Evolutionary conservation across 2,329 filamentous ascomycete genomes (phyloP).

Genomic region (Hypoxylon sp.): DNA sequence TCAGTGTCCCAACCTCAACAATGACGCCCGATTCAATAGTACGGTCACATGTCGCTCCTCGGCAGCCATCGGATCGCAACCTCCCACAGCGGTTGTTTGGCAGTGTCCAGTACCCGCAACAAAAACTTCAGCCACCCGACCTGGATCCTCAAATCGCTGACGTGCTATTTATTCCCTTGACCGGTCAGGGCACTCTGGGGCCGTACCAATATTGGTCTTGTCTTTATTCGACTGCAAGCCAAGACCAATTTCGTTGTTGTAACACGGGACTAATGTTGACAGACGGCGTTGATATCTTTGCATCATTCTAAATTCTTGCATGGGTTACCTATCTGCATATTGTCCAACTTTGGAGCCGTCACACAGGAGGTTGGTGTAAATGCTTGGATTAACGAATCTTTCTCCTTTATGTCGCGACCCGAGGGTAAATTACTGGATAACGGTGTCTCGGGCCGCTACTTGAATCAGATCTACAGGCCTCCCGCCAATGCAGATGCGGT

Average conservation of each 20-base stretch:
- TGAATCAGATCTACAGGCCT: conserved; percentile 39
- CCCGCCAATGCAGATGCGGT: conserved; percentile 34
- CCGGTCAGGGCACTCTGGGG: conserved; percentile 14
- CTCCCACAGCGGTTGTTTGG: conserved; percentile 29
- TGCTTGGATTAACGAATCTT: conserved; percentile 30
- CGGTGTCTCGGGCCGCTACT: conserved; percentile 36
- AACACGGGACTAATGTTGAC: conserved; percentile 27
- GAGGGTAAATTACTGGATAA: conserved; percentile 29
- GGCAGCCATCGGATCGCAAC: conserved; percentile 40
- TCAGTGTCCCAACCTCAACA: conserved; percentile 31
- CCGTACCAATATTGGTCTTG: conserved; percentile 22
- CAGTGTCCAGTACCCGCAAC: conserved; percentile 25
- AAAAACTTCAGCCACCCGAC: conserved; percentile 23
- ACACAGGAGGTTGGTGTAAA: conserved; percentile 12
- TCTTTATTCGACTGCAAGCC: conserved; percentile 31
- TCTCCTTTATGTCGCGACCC: conserved; percentile 30
- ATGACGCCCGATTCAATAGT: conserved; percentile 20
- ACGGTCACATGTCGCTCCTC: conserved; percentile 36
- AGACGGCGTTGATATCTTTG: conserved; percentile 26
- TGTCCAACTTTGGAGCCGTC: conserved; percentile 23
- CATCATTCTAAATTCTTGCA: conserved; percentile 33
- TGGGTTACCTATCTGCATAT: conserved; percentile 36
- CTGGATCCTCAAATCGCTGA: conserved; percentile 27
- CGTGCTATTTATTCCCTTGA: conserved; percentile 24
- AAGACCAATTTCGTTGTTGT: conserved; percentile 23